phyloP scores from a whole-genome alignment of 2,329 filamentous ascomycete genomes.

The Phialemoniopsis sp. region DNA sequence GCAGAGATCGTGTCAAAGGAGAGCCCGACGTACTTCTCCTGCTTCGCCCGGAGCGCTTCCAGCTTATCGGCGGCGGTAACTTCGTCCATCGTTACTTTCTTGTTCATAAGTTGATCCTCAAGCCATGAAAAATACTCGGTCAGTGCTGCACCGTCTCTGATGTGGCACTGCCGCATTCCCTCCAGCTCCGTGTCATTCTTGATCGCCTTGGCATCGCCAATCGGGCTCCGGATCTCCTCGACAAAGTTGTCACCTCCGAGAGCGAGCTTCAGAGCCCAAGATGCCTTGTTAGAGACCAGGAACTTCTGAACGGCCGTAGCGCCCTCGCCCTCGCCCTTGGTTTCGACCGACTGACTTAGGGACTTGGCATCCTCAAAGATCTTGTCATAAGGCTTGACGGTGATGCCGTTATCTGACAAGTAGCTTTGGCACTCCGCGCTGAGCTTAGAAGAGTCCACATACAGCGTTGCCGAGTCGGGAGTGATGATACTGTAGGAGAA shows the following conservation, averaged over 20 bases:
- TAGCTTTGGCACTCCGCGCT: constrained; percentile 64
- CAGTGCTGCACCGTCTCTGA: constrained; percentile 87
- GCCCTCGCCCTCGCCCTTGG: constrained; percentile 18
- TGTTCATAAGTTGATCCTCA: constrained; percentile 76
- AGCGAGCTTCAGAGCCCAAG: constrained; percentile 85
- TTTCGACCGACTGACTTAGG: constrained; percentile 43
- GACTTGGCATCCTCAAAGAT: constrained; percentile 76
- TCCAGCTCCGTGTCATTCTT: constrained; percentile 88
- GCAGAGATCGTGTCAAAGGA: constrained; percentile 97
- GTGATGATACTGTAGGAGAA: constrained; percentile 94
- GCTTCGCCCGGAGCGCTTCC: constrained; percentile 65
- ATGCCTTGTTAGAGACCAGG: constrained; percentile 81
- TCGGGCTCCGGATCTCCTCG: constrained; percentile 81
- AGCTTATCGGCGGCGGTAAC: constrained; percentile 90
- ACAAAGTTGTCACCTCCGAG: constrained; percentile 82
- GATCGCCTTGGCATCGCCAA: constrained; percentile 87
- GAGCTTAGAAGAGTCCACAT: constrained; percentile 78
- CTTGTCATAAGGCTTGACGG: constrained; percentile 74
- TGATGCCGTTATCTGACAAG: constrained; percentile 64
- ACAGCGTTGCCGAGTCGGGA: constrained; percentile 70
- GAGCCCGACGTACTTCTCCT: constrained; percentile 77
- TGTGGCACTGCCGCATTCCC: constrained; percentile 91
- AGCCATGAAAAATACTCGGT: constrained; percentile 96
- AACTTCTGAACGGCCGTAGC: constrained; percentile 54
- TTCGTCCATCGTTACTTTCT: constrained; percentile 75